Base-by-base conservation (phyloP, 192 early-diverging fungal genomes). In the Coemansia sp. region DNA sequence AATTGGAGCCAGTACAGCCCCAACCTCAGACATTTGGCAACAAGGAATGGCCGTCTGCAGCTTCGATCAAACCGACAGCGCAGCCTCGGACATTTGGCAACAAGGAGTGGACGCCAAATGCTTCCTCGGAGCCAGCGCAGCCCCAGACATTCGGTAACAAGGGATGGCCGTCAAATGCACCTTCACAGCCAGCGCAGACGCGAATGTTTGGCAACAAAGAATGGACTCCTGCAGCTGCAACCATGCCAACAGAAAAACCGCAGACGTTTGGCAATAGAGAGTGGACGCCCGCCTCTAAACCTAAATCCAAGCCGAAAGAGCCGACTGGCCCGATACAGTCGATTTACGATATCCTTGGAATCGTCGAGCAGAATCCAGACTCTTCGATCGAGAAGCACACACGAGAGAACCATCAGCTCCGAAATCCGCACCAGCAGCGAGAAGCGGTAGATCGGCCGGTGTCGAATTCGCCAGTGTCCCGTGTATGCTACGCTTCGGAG, bases 301-400 rank as follows among this genome's bases (percentile, higher is more conserved):
- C n/a, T 11, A 49, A n/a, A n/a, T n/a, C n/a, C n/a, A n/a, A n/a
- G n/a, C n/a, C n/a, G n/a, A n/a, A n/a, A n/a, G n/a, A 24, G 18
- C 4, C 21, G 2, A 3, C 43, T 1, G 43, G 18, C 0, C 24
- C 49, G 2, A 69, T 69, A 49, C 62, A 57, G 28, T 60, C 72
- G 10, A 68, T 75, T 25, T 75, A 65, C 40, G 73, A 75, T 42
- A 75, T 75, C 25, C 55, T 75, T 21, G 73, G 73, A 3, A 69
- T 75, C 27, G 0, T 51, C 6, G 66, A 75, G 45, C 28, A 65
- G 21, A 56, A 44, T 14, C 58, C 69, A 14, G 58, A 33, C 5
- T 5, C 46, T 12, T 49, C 56, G 21, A 44, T 43, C 21, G 31
- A 21, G 7, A 51, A 46, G 30, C 43, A 50, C 25, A 27, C 19